A percentile compares a stretch with the other conserved stretches of the same genome.
phyloP scores from a whole-genome alignment of 1,284 basidiomycete genomes.

The Quambalaria eucalypti region DNA sequence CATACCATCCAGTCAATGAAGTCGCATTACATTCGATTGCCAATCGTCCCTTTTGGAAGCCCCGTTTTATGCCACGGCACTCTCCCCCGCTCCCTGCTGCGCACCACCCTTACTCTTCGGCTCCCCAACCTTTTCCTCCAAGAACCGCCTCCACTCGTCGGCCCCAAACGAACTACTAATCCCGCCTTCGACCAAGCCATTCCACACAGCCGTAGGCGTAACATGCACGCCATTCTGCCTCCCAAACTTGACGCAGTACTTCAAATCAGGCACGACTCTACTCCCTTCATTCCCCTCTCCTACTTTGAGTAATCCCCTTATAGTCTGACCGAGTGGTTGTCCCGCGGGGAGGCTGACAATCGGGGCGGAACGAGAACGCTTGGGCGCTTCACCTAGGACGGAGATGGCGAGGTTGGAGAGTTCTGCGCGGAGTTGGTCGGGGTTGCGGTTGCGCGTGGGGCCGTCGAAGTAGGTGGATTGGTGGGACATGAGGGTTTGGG shows the following conservation, averaged over 20 bases:
- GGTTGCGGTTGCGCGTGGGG: slow-evolving; percentile 61
- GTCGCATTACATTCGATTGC: too few species aligned
- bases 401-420: slow-evolving; percentile 57
- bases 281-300: slow-evolving; percentile 67
- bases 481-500: slow-evolving; percentile 61
- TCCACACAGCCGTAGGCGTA: slow-evolving; percentile 63
- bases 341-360: slow-evolving; percentile 8
- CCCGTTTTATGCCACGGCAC: not conserved
- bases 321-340: slow-evolving; percentile 44
- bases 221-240: slow-evolving; percentile 87
- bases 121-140: slow-evolving; percentile 57
- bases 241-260: slow-evolving; percentile 68
- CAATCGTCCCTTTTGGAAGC: too few species aligned
- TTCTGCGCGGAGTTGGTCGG: slow-evolving; percentile 48
- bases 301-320: slow-evolving; percentile 60
- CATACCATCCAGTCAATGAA: too few species aligned
- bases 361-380: slow-evolving; percentile 16
- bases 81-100: not conserved
- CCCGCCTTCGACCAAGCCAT: slow-evolving; percentile 61
- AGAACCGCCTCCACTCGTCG: slow-evolving; percentile 74
- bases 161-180: slow-evolving; percentile 75
- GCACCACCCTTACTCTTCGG: not conserved
- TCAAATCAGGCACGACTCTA: slow-evolving; percentile 69
- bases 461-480: slow-evolving; percentile 73
- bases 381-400: slow-evolving; percentile 49